phyloP scores from a whole-genome alignment of 2,329 filamentous ascomycete species.

The Xylaria sp. region DNA sequence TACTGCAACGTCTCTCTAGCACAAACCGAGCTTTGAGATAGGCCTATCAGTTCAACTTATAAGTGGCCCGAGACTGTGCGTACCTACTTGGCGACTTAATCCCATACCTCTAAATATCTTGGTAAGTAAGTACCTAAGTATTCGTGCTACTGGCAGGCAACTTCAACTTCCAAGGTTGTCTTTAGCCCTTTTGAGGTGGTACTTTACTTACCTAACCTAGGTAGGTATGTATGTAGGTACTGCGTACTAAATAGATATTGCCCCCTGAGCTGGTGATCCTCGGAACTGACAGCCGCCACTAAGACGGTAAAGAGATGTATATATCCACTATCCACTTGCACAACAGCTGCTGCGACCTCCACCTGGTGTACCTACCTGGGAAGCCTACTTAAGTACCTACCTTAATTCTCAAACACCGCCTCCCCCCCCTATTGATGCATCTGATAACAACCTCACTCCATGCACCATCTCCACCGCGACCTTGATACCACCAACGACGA shows the following conservation, averaged over 20 bases:
- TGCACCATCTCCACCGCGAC: slow-evolving; percentile 8
- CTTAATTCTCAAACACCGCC: slow-evolving; percentile 12
- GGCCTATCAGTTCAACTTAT: not conserved
- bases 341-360: slow-evolving; percentile 16
- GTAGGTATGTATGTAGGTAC: too few relatives aligned
- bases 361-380: not conserved
- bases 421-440: slow-evolving; percentile 27
- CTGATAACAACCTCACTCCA: slow-evolving; percentile 13
- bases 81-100: too few relatives aligned
- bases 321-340: slow-evolving; percentile 34
- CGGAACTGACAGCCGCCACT: slow-evolving; percentile 17
- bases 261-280: slow-evolving; percentile 25
- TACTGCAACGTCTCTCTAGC: not conserved
- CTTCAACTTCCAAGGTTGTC: too few relatives aligned
- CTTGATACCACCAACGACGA: slow-evolving; percentile 1
- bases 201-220: too few relatives aligned
- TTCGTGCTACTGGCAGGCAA: too few relatives aligned
- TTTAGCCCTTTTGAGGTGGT: too few relatives aligned
- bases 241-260: too few relatives aligned
- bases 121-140: too few relatives aligned
- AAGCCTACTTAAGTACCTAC: too few relatives aligned
- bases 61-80: not conserved
- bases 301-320: slow-evolving; percentile 30
- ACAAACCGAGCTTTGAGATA: too few relatives aligned
- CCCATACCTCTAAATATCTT: too few relatives aligned